Base-by-base conservation (phyloP, 306 rosid species). In the Quercus engelmannii region DNA sequence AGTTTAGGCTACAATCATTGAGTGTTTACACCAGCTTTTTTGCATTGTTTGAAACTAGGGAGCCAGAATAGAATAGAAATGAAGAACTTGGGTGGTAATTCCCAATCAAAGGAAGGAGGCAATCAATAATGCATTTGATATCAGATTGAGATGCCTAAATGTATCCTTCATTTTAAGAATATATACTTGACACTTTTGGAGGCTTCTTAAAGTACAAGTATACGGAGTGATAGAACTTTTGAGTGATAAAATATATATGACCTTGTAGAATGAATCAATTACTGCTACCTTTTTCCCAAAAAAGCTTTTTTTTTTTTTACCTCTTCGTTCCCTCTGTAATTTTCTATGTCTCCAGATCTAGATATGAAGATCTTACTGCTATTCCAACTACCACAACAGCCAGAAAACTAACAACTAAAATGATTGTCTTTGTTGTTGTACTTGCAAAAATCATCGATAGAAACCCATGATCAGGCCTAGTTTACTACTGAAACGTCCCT, bases 291-390 rank as follows among this genome's bases (percentile, higher is more conserved):
- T 61, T 61, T 79, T 30, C 6, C n/a, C 49, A 75, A 26, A 58
- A 38, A 78, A 5, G 64, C 33, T 26, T 26, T 26, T 26, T 26
- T 71, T 26, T 56, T 71, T 26, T 56, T 85, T 33, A 92, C 99
- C 96, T 92, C 86, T 92, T 78, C 98, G 85, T 84, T 91, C 91
- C 89, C 84, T 90, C 71, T 91, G 91, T 81, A 92, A 84, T 46
- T 92, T 84, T 89, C 88, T 91, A n/a, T 67, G 38, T 33, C 75
- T 89, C 41, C 0, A 6, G 41, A 35, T 91, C 97, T 92, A 89
- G 69, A 95, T 75, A 82, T 91, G 89, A 69, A 76, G 80, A n/a
- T 28, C 94, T 94, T 56, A 88, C 43, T 23, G 43, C 83, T 18
- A 74, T 79, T 55, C 76, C 94, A 58, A 91, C 86, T n/a, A 73